Base-by-base conservation (phyloP, 2,329 filamentous ascomycete species). In the Calonectria pteridis region DNA sequence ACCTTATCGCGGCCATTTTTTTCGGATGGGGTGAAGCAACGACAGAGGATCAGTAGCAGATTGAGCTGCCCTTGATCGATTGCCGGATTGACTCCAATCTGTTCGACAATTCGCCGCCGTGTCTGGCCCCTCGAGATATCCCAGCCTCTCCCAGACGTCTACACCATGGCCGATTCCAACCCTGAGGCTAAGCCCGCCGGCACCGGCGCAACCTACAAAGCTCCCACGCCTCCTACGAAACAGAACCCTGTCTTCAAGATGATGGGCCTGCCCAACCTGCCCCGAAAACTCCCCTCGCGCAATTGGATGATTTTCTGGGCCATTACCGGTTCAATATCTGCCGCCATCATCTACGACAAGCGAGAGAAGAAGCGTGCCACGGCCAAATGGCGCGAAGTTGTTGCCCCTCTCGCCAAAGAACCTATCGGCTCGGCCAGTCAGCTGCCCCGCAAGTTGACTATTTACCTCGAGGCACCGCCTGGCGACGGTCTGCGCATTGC, bases 291-390 rank as follows among this genome's bases (percentile, higher is more conserved):
- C 23, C 97, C 97, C 10, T 98, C 96, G 23, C 94, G 97, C 75
- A 98, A 98, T 84, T 99, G 97, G 97, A 92, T 97, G 86, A 98
- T 99, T 81, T 99, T 99, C 87, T 92, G 96, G 85, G 89, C 93
- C 59, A 84, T 98, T 69, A 93, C 93, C 14, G 93, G 93, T 67
- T 91, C 94, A 59, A 94, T 98, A 82, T 92, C 94, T 7, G 92
- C 91, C 20, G 94, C 95, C 67, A 89, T 98, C 70, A 90, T 97
- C 82, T 98, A 99, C 88, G 97, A 99, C 85, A 95, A 95, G 82
- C 93, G 94, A 73, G 93, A 98, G 86, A 98, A 96, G 88, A 94
- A 93, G 80, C 92, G 93, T 75, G 93, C 93, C 67, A 96, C 97
- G 71, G 90, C 94, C 76, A 96, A 96, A 84, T 99, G 96, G 96